These are phyloP conservation scores for Deinandra increscens DNA, from an alignment of 129 eudicot species.

Conservation along the genomic window DNA sequence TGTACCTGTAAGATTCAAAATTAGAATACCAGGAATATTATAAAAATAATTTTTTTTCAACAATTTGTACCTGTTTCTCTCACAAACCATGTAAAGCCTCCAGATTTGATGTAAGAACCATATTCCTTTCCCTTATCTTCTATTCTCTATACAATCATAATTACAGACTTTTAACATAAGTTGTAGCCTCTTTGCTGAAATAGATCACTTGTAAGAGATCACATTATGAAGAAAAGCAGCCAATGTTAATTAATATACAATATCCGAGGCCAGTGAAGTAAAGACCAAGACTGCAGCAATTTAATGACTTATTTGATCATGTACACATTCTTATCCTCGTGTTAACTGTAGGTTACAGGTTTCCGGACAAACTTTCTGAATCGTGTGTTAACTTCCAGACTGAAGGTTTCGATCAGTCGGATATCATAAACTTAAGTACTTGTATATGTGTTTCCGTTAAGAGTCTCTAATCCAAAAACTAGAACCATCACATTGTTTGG, in stretches of 20 bases:
- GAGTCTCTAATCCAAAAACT: no score
- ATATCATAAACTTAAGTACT: no score
- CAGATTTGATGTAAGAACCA: slow-evolving; percentile 73
- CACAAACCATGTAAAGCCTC: slow-evolving; percentile 86
- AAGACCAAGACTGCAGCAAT: not conserved
- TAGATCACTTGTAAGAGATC: slow-evolving; percentile 11
- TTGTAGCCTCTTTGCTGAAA: not conserved
- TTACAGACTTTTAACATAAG: not conserved
- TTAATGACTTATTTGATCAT: not conserved
- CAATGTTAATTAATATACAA: slow-evolving; percentile 8
- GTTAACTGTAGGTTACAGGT: not conserved
- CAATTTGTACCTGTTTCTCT: slow-evolving; percentile 83
- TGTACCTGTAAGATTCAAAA: slow-evolving; percentile 51
- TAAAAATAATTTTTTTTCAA: not conserved
- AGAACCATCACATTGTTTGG: no score
- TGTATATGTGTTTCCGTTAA: no score
- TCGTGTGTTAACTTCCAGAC: no score
- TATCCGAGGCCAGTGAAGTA: not conserved
- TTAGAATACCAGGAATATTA: slow-evolving; percentile 3
- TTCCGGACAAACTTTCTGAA: no score
- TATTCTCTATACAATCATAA: slow-evolving; percentile 52
- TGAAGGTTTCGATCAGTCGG: no score
- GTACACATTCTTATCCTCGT: slow-evolving; percentile 7
- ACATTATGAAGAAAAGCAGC: slow-evolving; percentile 18
- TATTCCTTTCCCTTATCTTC: slow-evolving; percentile 91